Evolutionary conservation across 1,284 basidiomycete species (phyloP).

Genomic region (Chalciporus sp.): DNA sequence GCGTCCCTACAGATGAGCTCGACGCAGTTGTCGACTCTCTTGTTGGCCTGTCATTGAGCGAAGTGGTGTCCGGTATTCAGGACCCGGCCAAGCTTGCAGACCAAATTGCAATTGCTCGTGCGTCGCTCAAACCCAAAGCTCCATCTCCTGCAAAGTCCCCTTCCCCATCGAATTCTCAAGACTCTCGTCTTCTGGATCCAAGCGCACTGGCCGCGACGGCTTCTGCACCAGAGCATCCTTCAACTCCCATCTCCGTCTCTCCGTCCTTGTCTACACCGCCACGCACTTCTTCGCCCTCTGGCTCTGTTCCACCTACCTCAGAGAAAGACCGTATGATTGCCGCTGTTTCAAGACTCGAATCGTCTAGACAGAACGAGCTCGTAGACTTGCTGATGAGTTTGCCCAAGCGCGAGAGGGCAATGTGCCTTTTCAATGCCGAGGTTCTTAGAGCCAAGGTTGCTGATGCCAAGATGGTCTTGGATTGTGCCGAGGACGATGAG

Average conservation of each 20-base stretch:
- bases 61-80: conserved; percentile 76
- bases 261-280: conserved; percentile 75
- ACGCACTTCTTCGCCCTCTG: conserved; percentile 78
- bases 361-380: conserved; percentile 56
- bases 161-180: conserved; percentile 57
- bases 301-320: conserved; percentile 68
- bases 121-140: conserved; percentile 42
- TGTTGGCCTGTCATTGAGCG: conserved; percentile 66
- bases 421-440: conserved; percentile 88
- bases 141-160: conserved; percentile 48
- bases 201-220: conserved; percentile 68
- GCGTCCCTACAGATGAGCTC: conserved; percentile 55
- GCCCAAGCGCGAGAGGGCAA: conserved; percentile 84
- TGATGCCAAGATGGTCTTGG: conserved; percentile 81
- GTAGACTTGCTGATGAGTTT: conserved; percentile 82
- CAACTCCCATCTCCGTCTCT: conserved; percentile 76
- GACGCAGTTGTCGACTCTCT: conserved; percentile 70
- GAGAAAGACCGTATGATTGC: conserved; percentile 76
- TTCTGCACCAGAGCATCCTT: conserved; percentile 80
- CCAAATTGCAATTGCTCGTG: conserved; percentile 56
- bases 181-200: conserved; percentile 63
- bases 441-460: conserved; percentile 76
- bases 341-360: conserved; percentile 67
- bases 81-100: conserved; percentile 64
- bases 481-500: conserved; percentile 64